A percentile compares a stretch with the other conserved stretches of the same genome.
phyloP scores from a whole-genome alignment of 805 yeast species.

The Metschnikowia colocasiae region DNA sequence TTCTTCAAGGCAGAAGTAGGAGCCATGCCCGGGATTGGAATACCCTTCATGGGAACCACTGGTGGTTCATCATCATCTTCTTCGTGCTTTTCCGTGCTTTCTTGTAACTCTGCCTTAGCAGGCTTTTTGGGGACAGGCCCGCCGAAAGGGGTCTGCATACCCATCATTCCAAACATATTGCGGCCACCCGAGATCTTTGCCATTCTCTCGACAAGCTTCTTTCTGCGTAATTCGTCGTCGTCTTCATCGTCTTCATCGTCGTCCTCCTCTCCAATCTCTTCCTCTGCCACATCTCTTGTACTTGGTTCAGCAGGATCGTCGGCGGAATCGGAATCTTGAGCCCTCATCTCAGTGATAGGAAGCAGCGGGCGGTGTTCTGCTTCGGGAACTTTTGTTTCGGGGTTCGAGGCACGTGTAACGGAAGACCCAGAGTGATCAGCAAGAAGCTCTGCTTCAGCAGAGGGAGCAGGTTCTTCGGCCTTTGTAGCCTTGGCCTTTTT shows the following conservation, averaged over 20 bases:
- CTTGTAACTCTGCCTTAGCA: conserved; percentile 13
- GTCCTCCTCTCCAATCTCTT: conserved; percentile 24
- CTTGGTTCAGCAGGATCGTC: conserved; percentile 18
- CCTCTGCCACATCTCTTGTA: conserved; percentile 35
- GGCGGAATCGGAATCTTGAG: not conserved
- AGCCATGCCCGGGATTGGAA: conserved; percentile 15
- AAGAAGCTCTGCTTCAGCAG: conserved; percentile 1
- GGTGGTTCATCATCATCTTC: not conserved
- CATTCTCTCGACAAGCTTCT: conserved; percentile 85
- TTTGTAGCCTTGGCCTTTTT: conserved; percentile 3
- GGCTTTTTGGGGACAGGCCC: conserved; percentile 15
- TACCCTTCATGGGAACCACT: conserved; percentile 4
- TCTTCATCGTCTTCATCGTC: conserved; percentile 55
- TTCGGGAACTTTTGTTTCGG: not conserved
- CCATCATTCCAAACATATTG: conserved; percentile 75
- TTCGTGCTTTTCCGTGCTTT: not conserved
- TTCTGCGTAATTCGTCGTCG: conserved; percentile 70
- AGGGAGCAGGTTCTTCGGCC: not conserved
- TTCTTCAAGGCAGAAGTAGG: not conserved
- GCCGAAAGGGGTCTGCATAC: conserved; percentile 44
- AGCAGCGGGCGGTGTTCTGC: not conserved
- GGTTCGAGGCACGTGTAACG: not conserved
- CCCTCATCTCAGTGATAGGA: not conserved
- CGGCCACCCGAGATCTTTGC: conserved; percentile 91
- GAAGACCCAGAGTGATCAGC: not conserved